A percentile compares a stretch with the other conserved stretches of the same genome.
Evolutionary conservation across 73 alveolate species (phyloP).

Genomic region (Tetrahymena malaccensis): DNA sequence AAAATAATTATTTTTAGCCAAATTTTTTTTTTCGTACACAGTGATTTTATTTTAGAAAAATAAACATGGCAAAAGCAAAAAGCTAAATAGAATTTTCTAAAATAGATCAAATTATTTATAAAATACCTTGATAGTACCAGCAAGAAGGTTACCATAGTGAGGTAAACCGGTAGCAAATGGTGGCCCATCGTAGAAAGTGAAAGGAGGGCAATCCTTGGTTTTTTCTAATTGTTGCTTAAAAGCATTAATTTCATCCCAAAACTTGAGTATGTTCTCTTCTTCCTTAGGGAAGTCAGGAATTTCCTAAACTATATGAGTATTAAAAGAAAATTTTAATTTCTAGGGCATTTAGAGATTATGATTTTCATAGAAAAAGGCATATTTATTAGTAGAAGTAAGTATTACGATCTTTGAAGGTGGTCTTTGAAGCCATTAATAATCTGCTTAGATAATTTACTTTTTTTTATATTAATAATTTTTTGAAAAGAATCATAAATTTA

Average conservation of each 20-base stretch:
- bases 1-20: background rate
- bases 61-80: background rate
- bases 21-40: background rate
- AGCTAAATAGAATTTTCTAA: background rate
- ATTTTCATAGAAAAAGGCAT: background rate
- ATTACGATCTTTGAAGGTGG: background rate
- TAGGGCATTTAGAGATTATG: background rate
- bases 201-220: slow-evolving; percentile 84
- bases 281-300: slow-evolving; percentile 88
- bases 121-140: slow-evolving; percentile 94
- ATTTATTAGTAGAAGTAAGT: background rate
- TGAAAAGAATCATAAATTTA: background rate
- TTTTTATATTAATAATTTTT: background rate
- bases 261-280: slow-evolving; percentile 91
- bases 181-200: slow-evolving; percentile 99
- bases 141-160: slow-evolving; percentile 99
- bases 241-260: slow-evolving; percentile 96
- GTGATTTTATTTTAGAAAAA: background rate
- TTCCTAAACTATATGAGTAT: slow-evolving; percentile 38
- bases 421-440: background rate
- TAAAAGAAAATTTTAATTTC: background rate
- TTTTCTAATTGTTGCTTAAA: slow-evolving; percentile 87
- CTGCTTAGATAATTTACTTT: background rate
- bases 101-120: background rate
- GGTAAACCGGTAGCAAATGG: slow-evolving; percentile 99